Base-by-base conservation (phyloP, 2,329 filamentous ascomycete species). In the Orbilia ellipsospora region DNA sequence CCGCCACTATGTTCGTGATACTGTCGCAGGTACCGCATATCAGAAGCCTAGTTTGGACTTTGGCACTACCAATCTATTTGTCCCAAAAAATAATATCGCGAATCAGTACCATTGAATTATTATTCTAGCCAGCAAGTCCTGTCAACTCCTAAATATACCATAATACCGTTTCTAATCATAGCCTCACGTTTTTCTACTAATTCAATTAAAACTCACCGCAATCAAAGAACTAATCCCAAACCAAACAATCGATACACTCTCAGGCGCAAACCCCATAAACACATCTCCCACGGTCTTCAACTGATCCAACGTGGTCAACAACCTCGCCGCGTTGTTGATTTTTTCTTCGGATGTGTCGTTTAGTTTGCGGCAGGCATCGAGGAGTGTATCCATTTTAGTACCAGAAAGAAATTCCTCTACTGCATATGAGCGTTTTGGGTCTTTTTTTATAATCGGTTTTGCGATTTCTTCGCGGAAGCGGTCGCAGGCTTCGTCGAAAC, bases 191-290 rank as follows among this genome's bases (percentile, higher is more conserved):
- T 23, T 23, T 23, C 4, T 23, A 23, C 23, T 23, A 51, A 12
- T n/a, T 20, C 7, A 18, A 8, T 13, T 5, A 23, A 44, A 10
- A 57, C 67, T 42, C 52, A 64, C 67, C 12, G 59, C 23, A 7
- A 72, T 72, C 40, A 72, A 52, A 2, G 68, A 65, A 40, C 68
- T 73, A 15, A 73, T 73, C 7, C 68, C 68, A 40, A 73, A 73
- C 68, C 68, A 73, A 54, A 73, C 68, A 36, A 73, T 73, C 12
- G 68, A 73, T 6, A 73, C 60, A 45, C 60, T 73, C 60, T 73
- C 68, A 20, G 68, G 68, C 20, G 68, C 68, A 40, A 65, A 73
- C 7, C 45, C 44, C 40, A 73, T 52, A 48, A 73, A 73, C 1
- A 45, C 55, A 55, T 73, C 68, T 13, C 52, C 68, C 2, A 60